Base-by-base conservation (phyloP, 1,284 basidiomycete species). In the Mycena sp. region DNA sequence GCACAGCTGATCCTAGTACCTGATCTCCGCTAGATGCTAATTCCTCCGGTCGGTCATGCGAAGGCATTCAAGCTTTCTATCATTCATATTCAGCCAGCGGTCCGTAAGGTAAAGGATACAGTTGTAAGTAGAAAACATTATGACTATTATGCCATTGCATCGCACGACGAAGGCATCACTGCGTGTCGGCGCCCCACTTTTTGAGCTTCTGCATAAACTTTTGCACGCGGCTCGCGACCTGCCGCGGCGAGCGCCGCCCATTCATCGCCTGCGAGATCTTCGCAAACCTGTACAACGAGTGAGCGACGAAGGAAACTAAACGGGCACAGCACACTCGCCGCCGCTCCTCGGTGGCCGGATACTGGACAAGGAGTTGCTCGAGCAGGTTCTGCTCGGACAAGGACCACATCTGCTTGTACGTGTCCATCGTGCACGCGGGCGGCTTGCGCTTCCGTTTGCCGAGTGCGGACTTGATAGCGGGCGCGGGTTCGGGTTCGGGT, bases 181-280 rank as follows among this genome's bases (percentile, higher is more conserved):
- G n/a, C 40, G 40, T 17, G 9, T 32, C 73, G 54, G 81, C 67
- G n/a, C 91, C 91, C 73, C 87, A 92, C 68, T 85, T 83, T 75
- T 89, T 92, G 74, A 93, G 74, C 78, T 93, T 93, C 72, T 91
- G 89, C 73, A 91, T 90, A 75, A 92, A 93, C 76, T 93, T 93
- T 71, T 93, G 92, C 53, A 93, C 92, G 21, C 92, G 84, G 77
- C 90, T 92, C 26, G 91, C 90, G 19, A 93, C 92, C 76, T 93
- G 92, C 63, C 91, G 79, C 9, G 92, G 86, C 3, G 91, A 93
- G 56, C 91, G 79, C 50, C 80, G 79, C 2, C 91, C 91, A 59
- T 86, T 80, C 92, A 93, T 93, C 21, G 89, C 91, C 52, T 83
- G 79, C 14, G 91, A 93, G 52, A 93, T 93, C 74, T 91, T 90